A percentile compares a stretch with the other conserved stretches of the same genome.
phyloP scores from a whole-genome alignment of 768 basidiomycete genomes.

The Podaxis pistillaris region DNA sequence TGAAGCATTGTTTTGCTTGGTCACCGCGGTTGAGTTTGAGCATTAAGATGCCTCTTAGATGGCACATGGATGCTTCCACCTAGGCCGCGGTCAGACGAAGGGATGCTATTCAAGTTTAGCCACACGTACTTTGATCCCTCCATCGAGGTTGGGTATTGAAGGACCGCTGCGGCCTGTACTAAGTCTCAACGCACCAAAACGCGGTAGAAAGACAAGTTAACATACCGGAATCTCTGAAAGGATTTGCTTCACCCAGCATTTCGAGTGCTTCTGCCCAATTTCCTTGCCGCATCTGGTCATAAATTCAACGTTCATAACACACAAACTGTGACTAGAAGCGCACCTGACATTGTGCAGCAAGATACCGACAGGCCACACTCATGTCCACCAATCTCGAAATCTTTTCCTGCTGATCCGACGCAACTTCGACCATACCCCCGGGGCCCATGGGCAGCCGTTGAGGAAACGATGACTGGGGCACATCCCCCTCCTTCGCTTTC shows the following conservation, averaged over 20 bases:
- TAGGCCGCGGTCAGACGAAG: conserved; percentile 25
- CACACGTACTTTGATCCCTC: conserved; percentile 83
- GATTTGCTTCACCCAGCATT: conserved; percentile 91
- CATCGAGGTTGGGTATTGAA: conserved; percentile 78
- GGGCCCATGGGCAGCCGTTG: conserved; percentile 65
- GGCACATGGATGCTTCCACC: conserved; percentile 98
- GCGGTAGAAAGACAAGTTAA: not conserved
- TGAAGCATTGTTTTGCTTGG: conserved; percentile 90
- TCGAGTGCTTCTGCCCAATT: conserved; percentile 92
- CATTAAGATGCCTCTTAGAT: conserved; percentile 90
- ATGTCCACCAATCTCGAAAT: conserved; percentile 86
- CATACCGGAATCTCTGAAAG: conserved; percentile 72
- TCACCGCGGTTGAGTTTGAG: conserved; percentile 89
- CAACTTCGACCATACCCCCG: conserved; percentile 67
- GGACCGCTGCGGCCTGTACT: conserved; percentile 59
- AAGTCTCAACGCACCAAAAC: not conserved
- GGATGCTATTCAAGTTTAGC: not conserved
- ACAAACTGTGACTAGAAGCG: conserved; percentile 16
- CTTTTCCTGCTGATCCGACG: conserved; percentile 59
- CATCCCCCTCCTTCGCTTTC: conserved; percentile 57
- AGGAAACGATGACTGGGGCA: conserved; percentile 20
- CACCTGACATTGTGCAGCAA: conserved; percentile 94
- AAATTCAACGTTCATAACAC: conserved; percentile 15
- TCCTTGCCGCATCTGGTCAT: conserved; percentile 69
- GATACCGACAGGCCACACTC: conserved; percentile 93